phyloP scores from a whole-genome alignment of 345 rosid genomes.

The Aegle marmelos region DNA sequence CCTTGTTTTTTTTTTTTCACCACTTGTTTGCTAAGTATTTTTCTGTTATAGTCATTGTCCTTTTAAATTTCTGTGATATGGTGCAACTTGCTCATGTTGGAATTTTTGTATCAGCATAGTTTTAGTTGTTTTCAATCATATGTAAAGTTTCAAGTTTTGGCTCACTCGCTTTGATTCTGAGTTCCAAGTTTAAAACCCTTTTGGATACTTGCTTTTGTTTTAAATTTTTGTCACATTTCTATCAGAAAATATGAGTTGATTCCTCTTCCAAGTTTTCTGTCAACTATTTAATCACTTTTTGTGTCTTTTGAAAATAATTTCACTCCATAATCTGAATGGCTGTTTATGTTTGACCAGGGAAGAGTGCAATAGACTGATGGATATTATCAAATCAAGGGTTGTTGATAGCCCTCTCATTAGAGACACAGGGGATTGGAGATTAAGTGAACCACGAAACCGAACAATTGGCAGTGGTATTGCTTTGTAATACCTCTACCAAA shows the following conservation, averaged over 20 bases:
- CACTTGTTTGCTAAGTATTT: background rate
- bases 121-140: background rate
- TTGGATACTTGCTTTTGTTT: background rate
- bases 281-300: background rate
- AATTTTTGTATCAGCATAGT: background rate
- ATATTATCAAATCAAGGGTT: constrained; percentile 73
- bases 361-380: constrained; percentile 62
- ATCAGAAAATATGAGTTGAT: background rate
- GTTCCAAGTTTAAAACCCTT: background rate
- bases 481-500: constrained; percentile 23
- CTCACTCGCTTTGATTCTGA: background rate
- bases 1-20: background rate
- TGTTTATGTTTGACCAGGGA: constrained; percentile 57
- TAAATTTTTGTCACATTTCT: background rate
- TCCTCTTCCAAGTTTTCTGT: background rate
- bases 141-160: background rate
- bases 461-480: constrained; percentile 37
- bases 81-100: background rate
- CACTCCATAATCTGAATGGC: constrained; percentile 15
- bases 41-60: background rate
- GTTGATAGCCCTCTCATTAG: constrained; percentile 32
- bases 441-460: constrained; percentile 17
- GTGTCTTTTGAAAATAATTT: constrained; percentile 11
- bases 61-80: background rate
- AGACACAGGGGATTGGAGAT: constrained; percentile 25